Evolutionary conservation across 2,329 filamentous ascomycete species (phyloP), one percentile per base, ranked within the genome.

Genomic region (Blastomyces gilchristii): DNA sequence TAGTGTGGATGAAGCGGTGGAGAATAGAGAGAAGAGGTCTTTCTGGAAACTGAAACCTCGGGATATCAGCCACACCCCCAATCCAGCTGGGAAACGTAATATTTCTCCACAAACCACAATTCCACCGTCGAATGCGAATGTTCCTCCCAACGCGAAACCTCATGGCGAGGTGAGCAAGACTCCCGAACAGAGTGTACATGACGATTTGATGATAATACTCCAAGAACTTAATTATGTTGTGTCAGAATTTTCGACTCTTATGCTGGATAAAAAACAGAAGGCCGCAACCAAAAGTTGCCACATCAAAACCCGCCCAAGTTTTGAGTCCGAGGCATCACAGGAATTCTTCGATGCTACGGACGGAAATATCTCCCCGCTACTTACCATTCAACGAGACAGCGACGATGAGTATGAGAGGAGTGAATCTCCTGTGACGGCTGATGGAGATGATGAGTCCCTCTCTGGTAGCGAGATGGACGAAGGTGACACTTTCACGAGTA

Each of bases 311-410:
- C 79, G 85, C 47, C 80, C 83, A 70, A 96, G 91, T 71, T 84
- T 95, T 62, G 92, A 96, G 66, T 96, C 91, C 0, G 82, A 87
- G 39, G 88, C 89, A 1, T 84, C 84, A 1, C 90, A 96, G 63
- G 93, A 97, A 72, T 99, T 97, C 76, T 99, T 97, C 69, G 94
- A 99, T 73, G 94, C 94, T 0, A 86, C 88, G 70, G 87, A 85
- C 60, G 83, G 84, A 68, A 69, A 78, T 18, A 75, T 72, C 37
- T 86, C 87, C 8, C 86, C 89, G 62, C 80, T 96, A 9, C 80
- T 96, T 66, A 87, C 87, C 58, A 93, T 97, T 64, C 83, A 85
- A 65, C 85, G 83, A 45, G 86, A 84, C 56, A 90, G 85, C 70
- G 89, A 89, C 59, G 86, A 87, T 60, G 88, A 85, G 59, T 81